Evolutionary conservation across 371 early-diverging fungal genomes (phyloP), one percentile per base, ranked within the genome.

Genomic region (Saksenaea vasiformis): DNA sequence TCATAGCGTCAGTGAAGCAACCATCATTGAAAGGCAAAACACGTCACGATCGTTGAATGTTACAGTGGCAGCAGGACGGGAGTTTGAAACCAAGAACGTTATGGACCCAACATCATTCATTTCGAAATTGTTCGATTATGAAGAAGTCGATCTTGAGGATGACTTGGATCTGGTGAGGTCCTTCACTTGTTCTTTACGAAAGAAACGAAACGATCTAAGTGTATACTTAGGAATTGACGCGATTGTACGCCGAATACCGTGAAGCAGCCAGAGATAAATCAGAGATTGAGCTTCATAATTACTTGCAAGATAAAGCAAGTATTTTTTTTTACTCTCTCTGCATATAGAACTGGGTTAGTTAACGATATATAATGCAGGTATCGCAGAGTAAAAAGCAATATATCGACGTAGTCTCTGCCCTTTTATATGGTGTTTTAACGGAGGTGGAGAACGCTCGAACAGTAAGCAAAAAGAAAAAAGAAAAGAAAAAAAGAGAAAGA

Each of bases 381-480:
- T 84, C 86, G 0, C 78, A 75, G 56, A 87, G 85, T 59, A 87
- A 82, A 79, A 75, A 56, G 26, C 72, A 77, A 58, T 90, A 91
- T 60, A 57, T 68, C 17, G 84, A 86, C 24, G 77, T 86, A 24
- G 83, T 87, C 39, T 80, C 82, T 41, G 92, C 90, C 13, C 74
- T 92, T 3, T 60, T 92, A 0, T 92, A 90, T 51, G 88, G 85
- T 4, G 77, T 86, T 1, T 64, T 90, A 15, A 87, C 85, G 22
- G 82, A 82, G 39, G 68, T 82, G 19, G 69, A 60, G 28, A 75
- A 81, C 19, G 72, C 76, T 8, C 66, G 68, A 14, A 60, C 66
- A 62, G 84, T 85, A 85, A 69, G 73, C 38, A 31, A 36, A 35
- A n/a, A n/a, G n/a, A n/a, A n/a, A n/a, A n/a, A n/a, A n/a, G n/a